These are phyloP conservation scores for Liquidambar formosana DNA, from an alignment of 164 flowering plant species.

Conservation along the genomic window DNA sequence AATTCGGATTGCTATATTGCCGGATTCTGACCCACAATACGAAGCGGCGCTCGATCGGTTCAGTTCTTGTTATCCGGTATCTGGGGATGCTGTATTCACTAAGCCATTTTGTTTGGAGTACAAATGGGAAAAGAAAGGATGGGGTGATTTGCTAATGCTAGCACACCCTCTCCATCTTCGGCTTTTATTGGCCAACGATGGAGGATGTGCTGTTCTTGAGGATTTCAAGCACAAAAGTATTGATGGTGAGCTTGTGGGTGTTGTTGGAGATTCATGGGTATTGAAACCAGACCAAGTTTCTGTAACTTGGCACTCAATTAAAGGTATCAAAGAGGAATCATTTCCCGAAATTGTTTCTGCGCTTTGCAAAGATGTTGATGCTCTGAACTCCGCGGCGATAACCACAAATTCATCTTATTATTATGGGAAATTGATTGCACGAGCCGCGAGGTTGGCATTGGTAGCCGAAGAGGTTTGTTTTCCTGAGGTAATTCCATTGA, in stretches of 20 bases:
- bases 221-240: constrained; percentile 74
- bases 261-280: constrained; percentile 81
- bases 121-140: constrained; percentile 80
- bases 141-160: constrained; percentile 80
- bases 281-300: constrained; percentile 59
- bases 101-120: constrained; percentile 70
- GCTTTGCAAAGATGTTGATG: constrained; percentile 58
- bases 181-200: constrained; percentile 39
- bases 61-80: constrained; percentile 73
- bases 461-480: constrained; percentile 81
- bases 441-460: constrained; percentile 89
- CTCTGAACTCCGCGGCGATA: constrained; percentile 38
- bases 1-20: constrained; percentile 65
- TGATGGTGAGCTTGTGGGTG: constrained; percentile 95
- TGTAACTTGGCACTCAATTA: constrained; percentile 82
- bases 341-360: constrained; percentile 54
- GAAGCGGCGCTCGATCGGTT: constrained; percentile 67
- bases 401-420: constrained; percentile 76
- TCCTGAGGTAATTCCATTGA: constrained; percentile 54
- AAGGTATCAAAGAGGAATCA: constrained; percentile 51
- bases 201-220: constrained; percentile 41
- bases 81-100: constrained; percentile 60
- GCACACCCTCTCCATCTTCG: constrained; percentile 83
- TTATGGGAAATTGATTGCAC: constrained; percentile 81
- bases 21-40: constrained; percentile 31